Evolutionary conservation across 208 protist species (phyloP).

Genomic region (Herpetomonas samuelpessoai): DNA sequence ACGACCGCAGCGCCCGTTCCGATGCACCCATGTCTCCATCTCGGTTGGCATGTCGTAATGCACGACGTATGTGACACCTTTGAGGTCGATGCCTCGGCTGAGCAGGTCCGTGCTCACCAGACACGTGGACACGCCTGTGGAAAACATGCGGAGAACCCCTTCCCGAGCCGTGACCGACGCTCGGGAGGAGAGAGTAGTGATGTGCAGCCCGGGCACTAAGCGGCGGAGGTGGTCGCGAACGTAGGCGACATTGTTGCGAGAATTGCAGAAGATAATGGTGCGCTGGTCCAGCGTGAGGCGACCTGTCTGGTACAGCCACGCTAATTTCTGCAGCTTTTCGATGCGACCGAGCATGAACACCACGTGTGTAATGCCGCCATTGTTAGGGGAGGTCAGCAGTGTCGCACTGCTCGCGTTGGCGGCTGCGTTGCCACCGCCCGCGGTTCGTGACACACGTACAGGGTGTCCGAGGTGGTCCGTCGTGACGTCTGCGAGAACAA

Average conservation of each 20-base stretch:
- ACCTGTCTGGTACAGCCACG: slow-evolving; percentile 65
- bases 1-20: slow-evolving; percentile 94
- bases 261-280: slow-evolving; percentile 87
- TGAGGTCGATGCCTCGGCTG: slow-evolving; percentile 97
- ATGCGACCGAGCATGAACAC: slow-evolving; percentile 68
- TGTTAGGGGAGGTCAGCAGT: slow-evolving; percentile 4
- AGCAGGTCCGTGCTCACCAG: slow-evolving; percentile 98
- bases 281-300: slow-evolving; percentile 61
- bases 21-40: slow-evolving; percentile 97
- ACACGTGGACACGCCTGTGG: slow-evolving; percentile 84
- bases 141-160: slow-evolving; percentile 90
- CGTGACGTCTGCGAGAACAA: slow-evolving; percentile 60
- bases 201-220: slow-evolving; percentile 39
- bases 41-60: slow-evolving; percentile 97
- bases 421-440: background rate
- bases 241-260: slow-evolving; percentile 79
- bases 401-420: background rate
- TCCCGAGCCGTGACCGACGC: slow-evolving; percentile 47
- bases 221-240: slow-evolving; percentile 50
- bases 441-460: slow-evolving; percentile 6
- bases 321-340: slow-evolving; percentile 72
- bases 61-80: slow-evolving; percentile 96
- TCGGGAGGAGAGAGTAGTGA: slow-evolving; percentile 66
- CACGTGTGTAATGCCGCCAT: slow-evolving; percentile 34
- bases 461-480: slow-evolving; percentile 31